phyloP scores from a whole-genome alignment of 2,329 filamentous ascomycete species.

The Cyphellophora europaea region DNA sequence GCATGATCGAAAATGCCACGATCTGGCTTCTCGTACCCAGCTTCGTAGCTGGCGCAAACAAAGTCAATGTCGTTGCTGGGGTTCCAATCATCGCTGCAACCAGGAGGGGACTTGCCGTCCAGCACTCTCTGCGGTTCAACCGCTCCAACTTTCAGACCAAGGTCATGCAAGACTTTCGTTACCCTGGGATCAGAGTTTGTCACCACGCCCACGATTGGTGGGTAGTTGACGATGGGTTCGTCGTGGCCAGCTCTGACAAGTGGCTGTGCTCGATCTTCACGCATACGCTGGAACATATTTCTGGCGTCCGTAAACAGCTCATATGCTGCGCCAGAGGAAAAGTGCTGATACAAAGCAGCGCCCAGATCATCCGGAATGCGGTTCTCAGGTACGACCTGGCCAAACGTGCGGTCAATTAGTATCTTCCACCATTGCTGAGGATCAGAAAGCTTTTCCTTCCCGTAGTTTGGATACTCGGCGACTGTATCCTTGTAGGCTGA shows the following conservation, averaged over 20 bases:
- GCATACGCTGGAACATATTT: slow-evolving; percentile 27
- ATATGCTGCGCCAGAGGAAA: slow-evolving; percentile 31
- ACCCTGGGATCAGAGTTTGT: slow-evolving; percentile 39
- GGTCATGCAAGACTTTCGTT: slow-evolving; percentile 26
- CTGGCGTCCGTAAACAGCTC: slow-evolving; percentile 29
- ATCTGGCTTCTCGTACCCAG: slow-evolving; percentile 34
- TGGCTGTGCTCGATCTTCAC: slow-evolving; percentile 14
- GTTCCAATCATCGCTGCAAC: slow-evolving; percentile 5
- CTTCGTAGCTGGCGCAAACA: slow-evolving; percentile 37
- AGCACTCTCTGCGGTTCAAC: slow-evolving; percentile 25
- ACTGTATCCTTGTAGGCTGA: slow-evolving; percentile 24
- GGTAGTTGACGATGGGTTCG: background rate
- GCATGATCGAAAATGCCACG: slow-evolving; percentile 31
- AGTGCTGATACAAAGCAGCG: slow-evolving; percentile 26
- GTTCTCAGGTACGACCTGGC: slow-evolving; percentile 13
- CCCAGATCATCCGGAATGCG: slow-evolving; percentile 26
- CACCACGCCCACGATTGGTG: slow-evolving; percentile 28
- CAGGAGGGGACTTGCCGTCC: background rate
- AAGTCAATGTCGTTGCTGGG: slow-evolving; percentile 30
- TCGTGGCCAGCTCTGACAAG: too few species aligned
- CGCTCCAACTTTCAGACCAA: slow-evolving; percentile 30
- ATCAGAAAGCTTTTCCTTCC: slow-evolving; percentile 27
- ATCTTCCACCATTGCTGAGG: slow-evolving; percentile 36
- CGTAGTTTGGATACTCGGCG: slow-evolving; percentile 32
- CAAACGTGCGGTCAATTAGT: slow-evolving; percentile 30